Conservation (phyloP, 1,284 basidiomycete species). For the Rhodotorula sp. region DNA sequence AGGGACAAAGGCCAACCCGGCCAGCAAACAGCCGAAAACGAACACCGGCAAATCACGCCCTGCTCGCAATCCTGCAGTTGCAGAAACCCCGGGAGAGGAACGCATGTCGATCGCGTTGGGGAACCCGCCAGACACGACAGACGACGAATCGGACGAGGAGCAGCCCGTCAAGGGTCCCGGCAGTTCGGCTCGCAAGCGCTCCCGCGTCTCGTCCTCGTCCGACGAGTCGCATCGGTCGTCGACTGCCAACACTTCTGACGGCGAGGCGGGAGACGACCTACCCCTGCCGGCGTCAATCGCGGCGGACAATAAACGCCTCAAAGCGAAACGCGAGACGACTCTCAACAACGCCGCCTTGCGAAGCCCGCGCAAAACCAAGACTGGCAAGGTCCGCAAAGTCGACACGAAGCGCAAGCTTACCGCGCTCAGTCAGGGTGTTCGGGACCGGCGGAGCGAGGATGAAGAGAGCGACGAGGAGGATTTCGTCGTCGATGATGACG, state of each 20-base stretch:
- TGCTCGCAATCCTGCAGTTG: no score
- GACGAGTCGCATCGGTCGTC: not conserved
- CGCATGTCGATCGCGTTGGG: no score
- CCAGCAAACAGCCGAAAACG: not conserved
- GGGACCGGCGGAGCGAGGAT: conserved; percentile 12
- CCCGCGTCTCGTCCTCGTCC: not conserved
- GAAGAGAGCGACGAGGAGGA: conserved; percentile 4
- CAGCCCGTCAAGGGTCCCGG: no score
- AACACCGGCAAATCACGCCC: not conserved
- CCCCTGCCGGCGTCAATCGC: conserved; percentile 6
- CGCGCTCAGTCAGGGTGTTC: conserved; percentile 4
- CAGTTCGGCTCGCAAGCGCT: not conserved
- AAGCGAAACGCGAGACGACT: not conserved
- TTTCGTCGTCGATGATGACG: conserved; percentile 24
- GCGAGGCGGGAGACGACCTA: not conserved
- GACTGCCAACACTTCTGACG: not conserved
- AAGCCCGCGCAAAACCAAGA: not conserved
- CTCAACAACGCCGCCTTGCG: not conserved
- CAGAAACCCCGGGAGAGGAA: no score
- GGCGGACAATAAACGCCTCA: conserved; percentile 1
- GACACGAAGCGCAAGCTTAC: conserved; percentile 2
- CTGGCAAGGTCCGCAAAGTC: not conserved
- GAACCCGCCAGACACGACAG: no score
- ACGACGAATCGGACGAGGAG: not conserved
- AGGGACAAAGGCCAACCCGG: not conserved